Evolutionary conservation across 1,284 basidiomycete genomes (phyloP), one percentile per base, ranked within the genome.

Genomic region (Tilletia walkeri): DNA sequence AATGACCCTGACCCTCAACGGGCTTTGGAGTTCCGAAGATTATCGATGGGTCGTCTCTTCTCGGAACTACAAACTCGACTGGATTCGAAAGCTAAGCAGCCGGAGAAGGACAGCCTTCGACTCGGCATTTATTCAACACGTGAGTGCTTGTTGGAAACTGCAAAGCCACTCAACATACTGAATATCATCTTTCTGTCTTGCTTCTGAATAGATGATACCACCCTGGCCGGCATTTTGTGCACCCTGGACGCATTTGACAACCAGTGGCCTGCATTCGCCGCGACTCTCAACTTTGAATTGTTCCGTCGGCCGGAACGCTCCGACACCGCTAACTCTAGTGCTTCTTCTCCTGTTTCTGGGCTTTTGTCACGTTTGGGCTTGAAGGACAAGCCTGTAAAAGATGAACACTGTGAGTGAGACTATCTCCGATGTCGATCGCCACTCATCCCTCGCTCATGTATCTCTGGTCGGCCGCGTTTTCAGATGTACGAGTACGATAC

Each of bases 231-330:
- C 0, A 76, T 92, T 56, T 87, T 88, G 56, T 86, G 86, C 30
- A 90, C 91, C 1, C 85, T 93, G 2, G 91, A 92, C 74, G 89
- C 89, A 2, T 93, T 89, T 81, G 90, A 93, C 76, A 87, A 91
- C 3, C 88, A 87, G 88, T 91, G 82, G 82, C 82, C 82, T 1
- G 72, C 66, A 0, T 83, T 83, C 65, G 76, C 76, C 14, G 72
- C 80, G 2, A 71, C 73, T 5, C 63, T 83, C 41, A 74, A 76
- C 12, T 49, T 82, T 34, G 81, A 83, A 61, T 74, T 83, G 14
- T 81, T 80, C 59, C 59, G 36, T 41, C 59, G 59, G 36, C 7
- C 59, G 16, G 10, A 24, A 18, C 18, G 50, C 73, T 54, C 66
- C 30, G 76, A 77, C 65, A 34, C 39, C 3, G 67, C 67, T n/a